Conservation (phyloP, 1,139 yeast genomes). For the Saccharomyces hybrid region DNA sequence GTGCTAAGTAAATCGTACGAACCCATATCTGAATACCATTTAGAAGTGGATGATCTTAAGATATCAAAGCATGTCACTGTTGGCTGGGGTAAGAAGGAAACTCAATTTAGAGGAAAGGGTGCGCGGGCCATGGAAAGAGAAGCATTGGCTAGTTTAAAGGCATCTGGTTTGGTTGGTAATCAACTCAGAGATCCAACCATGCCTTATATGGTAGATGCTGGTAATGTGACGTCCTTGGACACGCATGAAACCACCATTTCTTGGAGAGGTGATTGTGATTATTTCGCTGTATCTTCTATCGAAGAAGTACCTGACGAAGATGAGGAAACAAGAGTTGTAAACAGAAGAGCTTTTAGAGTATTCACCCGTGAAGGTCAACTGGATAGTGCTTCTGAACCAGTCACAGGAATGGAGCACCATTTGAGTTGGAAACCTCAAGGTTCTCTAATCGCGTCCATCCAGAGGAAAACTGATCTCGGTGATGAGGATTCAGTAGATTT, state of each 20-base stretch:
- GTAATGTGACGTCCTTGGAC: constrained; percentile 53
- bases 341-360: constrained; percentile 76
- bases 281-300: constrained; percentile 58
- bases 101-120: constrained; percentile 94
- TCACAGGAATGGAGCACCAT: constrained; percentile 66
- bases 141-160: constrained; percentile 41
- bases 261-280: constrained; percentile 97
- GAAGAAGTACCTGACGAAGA: constrained; percentile 38
- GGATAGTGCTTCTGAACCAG: constrained; percentile 86
- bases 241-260: constrained; percentile 44
- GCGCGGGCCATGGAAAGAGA: constrained; percentile 72
- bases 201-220: constrained; percentile 62
- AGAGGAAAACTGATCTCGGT: constrained; percentile 38
- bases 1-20: constrained; percentile 73
- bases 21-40: constrained; percentile 58
- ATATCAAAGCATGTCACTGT: constrained; percentile 85
- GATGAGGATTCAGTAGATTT: constrained; percentile 39
- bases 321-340: constrained; percentile 37
- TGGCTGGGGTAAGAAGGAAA: constrained; percentile 98
- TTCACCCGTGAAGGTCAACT: constrained; percentile 76
- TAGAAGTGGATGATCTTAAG: constrained; percentile 58
- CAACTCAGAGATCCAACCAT: constrained; percentile 86
- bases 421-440: constrained; percentile 93
- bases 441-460: constrained; percentile 74
- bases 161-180: constrained; percentile 60